phyloP scores from a whole-genome alignment of 169 alveolate genomes.

The Theileria parva region DNA sequence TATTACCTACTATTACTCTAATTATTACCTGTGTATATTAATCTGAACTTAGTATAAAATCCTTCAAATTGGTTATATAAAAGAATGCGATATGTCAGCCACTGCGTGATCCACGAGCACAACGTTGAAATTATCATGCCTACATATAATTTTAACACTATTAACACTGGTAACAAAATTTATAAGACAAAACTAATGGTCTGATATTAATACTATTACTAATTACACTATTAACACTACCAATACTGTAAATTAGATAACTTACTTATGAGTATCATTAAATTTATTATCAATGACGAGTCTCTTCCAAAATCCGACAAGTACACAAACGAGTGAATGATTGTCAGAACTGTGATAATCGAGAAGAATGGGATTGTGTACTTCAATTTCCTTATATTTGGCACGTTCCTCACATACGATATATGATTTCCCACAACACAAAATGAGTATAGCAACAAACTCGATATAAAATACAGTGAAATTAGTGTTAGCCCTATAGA shows the following conservation, averaged over 20 bases:
- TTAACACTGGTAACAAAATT: too few species aligned
- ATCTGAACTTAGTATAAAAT: conserved; percentile 10
- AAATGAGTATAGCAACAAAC: not conserved
- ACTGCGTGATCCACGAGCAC: conserved; percentile 52
- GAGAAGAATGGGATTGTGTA: not conserved
- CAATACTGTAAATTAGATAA: not conserved
- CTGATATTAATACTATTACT: too few species aligned
- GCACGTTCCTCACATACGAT: conserved; percentile 11
- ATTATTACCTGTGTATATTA: conserved; percentile 14
- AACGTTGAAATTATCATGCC: conserved; percentile 26
- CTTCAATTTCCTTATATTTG: not conserved
- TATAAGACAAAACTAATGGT: too few species aligned
- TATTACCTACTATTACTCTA: not conserved
- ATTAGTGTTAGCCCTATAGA: not conserved
- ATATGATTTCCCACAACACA: not conserved
- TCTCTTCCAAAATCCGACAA: not conserved
- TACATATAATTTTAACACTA: not conserved
- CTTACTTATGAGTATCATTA: conserved; percentile 7
- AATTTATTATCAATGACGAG: conserved; percentile 1
- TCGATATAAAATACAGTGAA: not conserved
- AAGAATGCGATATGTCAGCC: conserved; percentile 43
- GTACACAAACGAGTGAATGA: not conserved
- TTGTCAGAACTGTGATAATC: not conserved
- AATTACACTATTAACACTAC: too few species aligned
- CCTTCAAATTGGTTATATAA: conserved; percentile 26